Conservation (phyloP, 163 green algal species). For the Prototheca cutis region DNA sequence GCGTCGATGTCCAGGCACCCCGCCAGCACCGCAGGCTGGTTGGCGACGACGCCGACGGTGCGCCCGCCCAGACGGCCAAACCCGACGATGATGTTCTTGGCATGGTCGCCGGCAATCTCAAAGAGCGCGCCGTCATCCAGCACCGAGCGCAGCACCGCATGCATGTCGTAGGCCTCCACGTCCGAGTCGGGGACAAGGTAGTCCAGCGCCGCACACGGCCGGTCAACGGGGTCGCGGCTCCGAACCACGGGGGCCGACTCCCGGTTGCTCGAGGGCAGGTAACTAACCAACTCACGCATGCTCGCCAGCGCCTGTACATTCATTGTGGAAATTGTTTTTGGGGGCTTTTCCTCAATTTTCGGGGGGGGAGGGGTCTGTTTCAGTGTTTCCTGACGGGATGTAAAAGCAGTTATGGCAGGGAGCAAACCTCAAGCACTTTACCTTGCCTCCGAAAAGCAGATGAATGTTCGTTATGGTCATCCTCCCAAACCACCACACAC, state of each 20-base stretch:
- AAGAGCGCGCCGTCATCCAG: slow-evolving; percentile 35
- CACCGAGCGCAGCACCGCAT: slow-evolving; percentile 42
- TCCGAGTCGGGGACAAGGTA: slow-evolving; percentile 37
- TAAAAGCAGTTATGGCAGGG: too few relatives aligned
- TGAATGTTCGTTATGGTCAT: too few relatives aligned
- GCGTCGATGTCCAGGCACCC: slow-evolving; percentile 64
- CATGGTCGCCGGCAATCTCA: slow-evolving; percentile 40
- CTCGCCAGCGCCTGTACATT: slow-evolving; percentile 39
- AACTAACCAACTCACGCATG: slow-evolving; percentile 46
- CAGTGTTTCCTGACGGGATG: too few relatives aligned
- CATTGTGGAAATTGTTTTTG: too few relatives aligned
- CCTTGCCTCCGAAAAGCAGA: too few relatives aligned
- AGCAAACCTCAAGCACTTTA: too few relatives aligned
- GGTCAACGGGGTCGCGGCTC: slow-evolving; percentile 27
- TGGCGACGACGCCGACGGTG: slow-evolving; percentile 59
- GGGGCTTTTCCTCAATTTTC: too few relatives aligned
- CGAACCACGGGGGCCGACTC: slow-evolving; percentile 14
- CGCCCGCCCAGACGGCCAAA: slow-evolving; percentile 48
- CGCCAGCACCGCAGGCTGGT: slow-evolving; percentile 52
- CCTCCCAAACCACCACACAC: slow-evolving; percentile 2
- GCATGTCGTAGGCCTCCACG: slow-evolving; percentile 54
- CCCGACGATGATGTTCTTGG: slow-evolving; percentile 54
- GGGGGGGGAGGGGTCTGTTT: too few relatives aligned
- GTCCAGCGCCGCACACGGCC: slow-evolving; percentile 35
- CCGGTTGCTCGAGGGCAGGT: slow-evolving; percentile 40